These are phyloP conservation scores for Fusarium continuum DNA, from an alignment of 2,329 filamentous ascomycete genomes.

Conservation along the genomic window DNA sequence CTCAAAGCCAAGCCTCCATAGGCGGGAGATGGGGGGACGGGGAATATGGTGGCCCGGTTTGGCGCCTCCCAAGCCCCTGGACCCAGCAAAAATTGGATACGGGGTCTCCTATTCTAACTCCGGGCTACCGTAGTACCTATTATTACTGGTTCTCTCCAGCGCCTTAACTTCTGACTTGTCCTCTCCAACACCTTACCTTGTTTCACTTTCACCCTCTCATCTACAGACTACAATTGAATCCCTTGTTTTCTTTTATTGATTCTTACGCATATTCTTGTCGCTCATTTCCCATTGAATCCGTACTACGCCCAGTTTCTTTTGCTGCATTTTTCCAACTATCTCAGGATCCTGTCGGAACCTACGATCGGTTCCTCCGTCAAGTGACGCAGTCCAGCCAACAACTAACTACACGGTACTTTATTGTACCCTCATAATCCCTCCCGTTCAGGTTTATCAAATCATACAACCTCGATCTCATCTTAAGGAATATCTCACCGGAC, in stretches of 20 bases:
- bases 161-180: slow-evolving; percentile 36
- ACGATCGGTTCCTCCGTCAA: slow-evolving; percentile 18
- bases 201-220: slow-evolving; percentile 38
- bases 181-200: slow-evolving; percentile 34
- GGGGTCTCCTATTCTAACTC: slow-evolving; percentile 35
- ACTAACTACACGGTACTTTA: neutral
- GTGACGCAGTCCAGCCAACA: slow-evolving; percentile 34
- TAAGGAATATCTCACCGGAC: neutral
- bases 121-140: slow-evolving; percentile 25
- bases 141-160: slow-evolving; percentile 20
- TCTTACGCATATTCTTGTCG: neutral
- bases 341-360: neutral
- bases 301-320: neutral
- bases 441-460: slow-evolving; percentile 1
- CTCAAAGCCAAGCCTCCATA: slow-evolving; percentile 13
- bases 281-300: slow-evolving; percentile 8
- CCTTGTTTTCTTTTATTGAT: slow-evolving; percentile 14
- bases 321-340: neutral
- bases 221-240: slow-evolving; percentile 23
- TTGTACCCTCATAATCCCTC: slow-evolving; percentile 11
- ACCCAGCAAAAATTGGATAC: slow-evolving; percentile 35
- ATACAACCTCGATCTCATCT: neutral
- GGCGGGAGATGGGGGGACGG: neutral
- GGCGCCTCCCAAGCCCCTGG: slow-evolving; percentile 38
- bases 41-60: slow-evolving; percentile 24